A percentile compares a stretch with the other conserved stretches of the same genome.
These are phyloP conservation scores for Exserohilum turcica DNA, from an alignment of 2,329 filamentous ascomycete genomes.

Conservation along the genomic window DNA sequence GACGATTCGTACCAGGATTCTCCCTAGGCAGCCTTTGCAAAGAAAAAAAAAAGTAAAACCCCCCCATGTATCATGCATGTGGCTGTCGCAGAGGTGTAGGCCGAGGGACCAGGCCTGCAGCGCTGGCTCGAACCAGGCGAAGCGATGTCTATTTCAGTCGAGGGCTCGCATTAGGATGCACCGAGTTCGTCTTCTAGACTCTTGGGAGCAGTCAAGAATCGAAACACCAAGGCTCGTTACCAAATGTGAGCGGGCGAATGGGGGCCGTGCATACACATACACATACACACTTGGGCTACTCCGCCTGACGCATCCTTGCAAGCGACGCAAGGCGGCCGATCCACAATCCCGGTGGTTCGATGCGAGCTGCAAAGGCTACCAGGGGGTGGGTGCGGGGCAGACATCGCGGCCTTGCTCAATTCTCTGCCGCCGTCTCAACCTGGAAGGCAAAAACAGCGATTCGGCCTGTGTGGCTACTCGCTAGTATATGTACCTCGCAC, in stretches of 20 bases:
- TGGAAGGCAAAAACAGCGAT: not conserved
- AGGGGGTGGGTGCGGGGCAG: not conserved
- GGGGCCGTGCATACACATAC: no score
- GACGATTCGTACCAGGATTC: not conserved
- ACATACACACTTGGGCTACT: not conserved
- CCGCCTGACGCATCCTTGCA: not conserved
- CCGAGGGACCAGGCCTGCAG: not conserved
- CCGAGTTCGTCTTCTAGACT: not conserved
- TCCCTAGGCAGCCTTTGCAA: not conserved
- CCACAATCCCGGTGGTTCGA: not conserved
- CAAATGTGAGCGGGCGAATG: not conserved
- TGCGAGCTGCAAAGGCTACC: not conserved
- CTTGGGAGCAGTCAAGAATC: not conserved
- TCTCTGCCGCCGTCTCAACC: not conserved
- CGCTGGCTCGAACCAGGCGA: not conserved
- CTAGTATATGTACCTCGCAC: conserved; percentile 2
- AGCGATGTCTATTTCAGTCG: not conserved
- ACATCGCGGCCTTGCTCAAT: not conserved
- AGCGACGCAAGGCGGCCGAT: conserved; percentile 3
- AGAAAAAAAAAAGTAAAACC: no score
- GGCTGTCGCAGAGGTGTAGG: not conserved
- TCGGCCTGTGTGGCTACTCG: not conserved
- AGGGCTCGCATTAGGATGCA: not conserved
- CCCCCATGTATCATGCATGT: no score
- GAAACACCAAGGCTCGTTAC: not conserved